phyloP scores from a whole-genome alignment of 2,329 filamentous ascomycete species.

The Teratosphaeria pseudoeucalypti region DNA sequence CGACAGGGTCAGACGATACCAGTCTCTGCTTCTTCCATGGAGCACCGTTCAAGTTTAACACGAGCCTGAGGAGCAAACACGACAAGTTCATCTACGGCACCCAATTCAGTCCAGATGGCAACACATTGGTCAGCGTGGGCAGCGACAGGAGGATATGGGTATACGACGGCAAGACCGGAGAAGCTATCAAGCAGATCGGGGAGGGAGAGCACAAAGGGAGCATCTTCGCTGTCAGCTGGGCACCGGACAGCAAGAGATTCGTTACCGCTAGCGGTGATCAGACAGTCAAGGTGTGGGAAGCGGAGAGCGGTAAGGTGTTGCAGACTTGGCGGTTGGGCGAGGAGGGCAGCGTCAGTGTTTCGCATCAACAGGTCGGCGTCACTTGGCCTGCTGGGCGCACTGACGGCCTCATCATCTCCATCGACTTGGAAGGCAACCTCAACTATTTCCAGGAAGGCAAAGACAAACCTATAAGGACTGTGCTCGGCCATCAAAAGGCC shows the following conservation, averaged over 20 bases:
- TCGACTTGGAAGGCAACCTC: slow-evolving; percentile 79
- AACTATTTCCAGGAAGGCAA: slow-evolving; percentile 74
- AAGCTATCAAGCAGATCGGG: slow-evolving; percentile 65
- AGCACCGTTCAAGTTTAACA: slow-evolving; percentile 90
- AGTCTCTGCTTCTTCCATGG: slow-evolving; percentile 88
- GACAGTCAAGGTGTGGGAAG: slow-evolving; percentile 91
- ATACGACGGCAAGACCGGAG: slow-evolving; percentile 93
- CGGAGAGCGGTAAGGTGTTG: slow-evolving; percentile 62
- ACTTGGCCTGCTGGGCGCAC: slow-evolving; percentile 74
- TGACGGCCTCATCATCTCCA: slow-evolving; percentile 80
- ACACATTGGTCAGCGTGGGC: slow-evolving; percentile 71
- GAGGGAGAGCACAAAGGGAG: slow-evolving; percentile 77
- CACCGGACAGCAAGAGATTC: slow-evolving; percentile 71
- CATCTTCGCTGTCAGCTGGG: slow-evolving; percentile 87
- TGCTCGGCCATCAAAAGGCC: slow-evolving; percentile 85
- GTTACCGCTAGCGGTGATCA: slow-evolving; percentile 90
- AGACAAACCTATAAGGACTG: slow-evolving; percentile 55
- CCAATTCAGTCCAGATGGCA: slow-evolving; percentile 83
- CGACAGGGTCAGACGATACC: slow-evolving; percentile 83
- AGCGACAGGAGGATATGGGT: slow-evolving; percentile 89
- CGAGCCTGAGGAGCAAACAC: slow-evolving; percentile 67
- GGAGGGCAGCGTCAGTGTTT: slow-evolving; percentile 59
- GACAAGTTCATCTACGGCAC: slow-evolving; percentile 81
- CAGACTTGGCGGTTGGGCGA: slow-evolving; percentile 80
- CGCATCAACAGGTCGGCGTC: slow-evolving; percentile 87